Evolutionary conservation across 2,329 filamentous ascomycete species (phyloP).

Genomic region (Epichloe sibirici): DNA sequence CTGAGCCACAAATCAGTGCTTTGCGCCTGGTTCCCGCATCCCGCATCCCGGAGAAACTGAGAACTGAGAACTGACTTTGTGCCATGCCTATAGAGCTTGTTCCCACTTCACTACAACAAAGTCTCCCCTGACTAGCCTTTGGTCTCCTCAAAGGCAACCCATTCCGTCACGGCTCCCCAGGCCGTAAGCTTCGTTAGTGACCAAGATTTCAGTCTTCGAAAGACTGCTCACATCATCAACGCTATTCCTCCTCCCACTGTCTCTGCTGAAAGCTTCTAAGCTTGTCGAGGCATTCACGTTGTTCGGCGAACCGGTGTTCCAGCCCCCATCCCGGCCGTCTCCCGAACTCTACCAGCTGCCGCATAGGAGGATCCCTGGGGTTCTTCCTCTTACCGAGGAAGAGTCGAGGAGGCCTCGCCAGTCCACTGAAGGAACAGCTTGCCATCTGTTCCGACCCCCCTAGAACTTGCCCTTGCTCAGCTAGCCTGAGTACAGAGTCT

Average conservation of each 20-base stretch:
- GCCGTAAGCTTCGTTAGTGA: conserved; percentile 52
- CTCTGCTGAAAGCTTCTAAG: conserved; percentile 35
- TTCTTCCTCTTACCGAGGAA: conserved; percentile 99
- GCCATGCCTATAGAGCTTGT: not conserved
- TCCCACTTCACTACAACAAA: not conserved
- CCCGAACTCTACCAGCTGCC: conserved; percentile 76
- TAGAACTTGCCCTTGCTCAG: conserved; percentile 48
- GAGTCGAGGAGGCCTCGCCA: conserved; percentile 98
- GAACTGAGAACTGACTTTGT: conserved; percentile 3
- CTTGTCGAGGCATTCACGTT: conserved; percentile 37
- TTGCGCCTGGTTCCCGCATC: not conserved
- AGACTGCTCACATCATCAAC: conserved; percentile 56
- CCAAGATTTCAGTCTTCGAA: conserved; percentile 57
- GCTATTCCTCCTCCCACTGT: conserved; percentile 44
- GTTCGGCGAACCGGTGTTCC: conserved; percentile 36
- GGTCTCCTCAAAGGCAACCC: conserved; percentile 53
- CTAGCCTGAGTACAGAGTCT: conserved; percentile 1
- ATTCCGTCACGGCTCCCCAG: conserved; percentile 47
- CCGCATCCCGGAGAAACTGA: not conserved
- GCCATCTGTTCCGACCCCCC: conserved; percentile 94
- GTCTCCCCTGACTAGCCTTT: conserved; percentile 38
- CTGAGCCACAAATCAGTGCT: not conserved
- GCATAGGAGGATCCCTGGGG: conserved; percentile 97
- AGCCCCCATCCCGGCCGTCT: conserved; percentile 38
- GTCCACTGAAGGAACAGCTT: conserved; percentile 79